These are phyloP conservation scores for Schizophyllum amplum DNA, from an alignment of 1,284 basidiomycete species.

Conservation along the genomic window DNA sequence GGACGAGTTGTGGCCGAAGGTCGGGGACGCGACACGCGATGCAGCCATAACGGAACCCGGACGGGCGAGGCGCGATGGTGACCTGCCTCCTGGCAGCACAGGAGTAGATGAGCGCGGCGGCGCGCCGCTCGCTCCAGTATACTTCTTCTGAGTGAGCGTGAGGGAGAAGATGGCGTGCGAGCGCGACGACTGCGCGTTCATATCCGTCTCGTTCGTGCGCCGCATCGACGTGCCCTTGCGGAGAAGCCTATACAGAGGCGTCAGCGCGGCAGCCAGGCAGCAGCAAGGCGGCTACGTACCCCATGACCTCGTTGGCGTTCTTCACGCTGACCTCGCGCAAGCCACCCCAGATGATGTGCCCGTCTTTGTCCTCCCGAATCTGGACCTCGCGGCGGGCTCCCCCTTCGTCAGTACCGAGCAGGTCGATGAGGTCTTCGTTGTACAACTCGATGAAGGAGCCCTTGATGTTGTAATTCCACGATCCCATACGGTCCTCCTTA, in stretches of 20 bases:
- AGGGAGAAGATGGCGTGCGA: constrained; percentile 99
- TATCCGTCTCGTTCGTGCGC: constrained; percentile 94
- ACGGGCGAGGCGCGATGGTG: constrained; percentile 69
- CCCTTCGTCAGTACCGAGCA: constrained; percentile 64
- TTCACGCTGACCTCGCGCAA: constrained; percentile 85
- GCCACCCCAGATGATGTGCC: constrained; percentile 95
- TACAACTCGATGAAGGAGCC: constrained; percentile 95
- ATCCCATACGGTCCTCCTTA: constrained; percentile 64
- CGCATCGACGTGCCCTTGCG: constrained; percentile 84
- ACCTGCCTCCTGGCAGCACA: constrained; percentile 59
- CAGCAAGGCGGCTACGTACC: constrained; percentile 38
- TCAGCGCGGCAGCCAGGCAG: constrained; percentile 9
- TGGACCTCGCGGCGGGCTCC: constrained; percentile 77
- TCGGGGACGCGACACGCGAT: constrained; percentile 65
- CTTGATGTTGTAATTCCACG: constrained; percentile 72
- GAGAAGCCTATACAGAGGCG: constrained; percentile 47
- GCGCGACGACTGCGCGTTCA: constrained; percentile 97
- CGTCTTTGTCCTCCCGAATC: constrained; percentile 95
- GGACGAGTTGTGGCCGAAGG: constrained; percentile 64
- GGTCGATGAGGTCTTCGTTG: constrained; percentile 94
- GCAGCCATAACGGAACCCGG: constrained; percentile 51
- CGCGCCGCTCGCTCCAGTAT: constrained; percentile 45
- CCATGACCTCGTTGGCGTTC: constrained; percentile 86
- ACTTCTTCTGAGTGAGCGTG: constrained; percentile 85
- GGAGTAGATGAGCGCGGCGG: constrained; percentile 72